Base-by-base conservation (phyloP, 495 filamentous ascomycete genomes). In the Alectoria sarmentosa region DNA sequence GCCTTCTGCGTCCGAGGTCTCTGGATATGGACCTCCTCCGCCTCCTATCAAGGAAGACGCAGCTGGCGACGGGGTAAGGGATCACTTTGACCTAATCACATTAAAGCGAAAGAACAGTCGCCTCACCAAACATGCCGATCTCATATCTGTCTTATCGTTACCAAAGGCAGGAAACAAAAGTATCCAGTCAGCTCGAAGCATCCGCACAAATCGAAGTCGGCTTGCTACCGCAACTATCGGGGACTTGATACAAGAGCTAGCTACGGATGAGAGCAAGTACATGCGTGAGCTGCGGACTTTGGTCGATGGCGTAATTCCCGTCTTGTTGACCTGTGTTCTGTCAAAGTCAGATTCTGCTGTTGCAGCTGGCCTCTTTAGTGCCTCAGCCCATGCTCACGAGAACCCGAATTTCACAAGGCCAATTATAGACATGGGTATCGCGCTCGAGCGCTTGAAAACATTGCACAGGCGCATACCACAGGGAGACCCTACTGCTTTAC, bases 251-350 rank as follows among this genome's bases (percentile, higher is more conserved):
- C 79, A 83, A 49, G 93, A 97, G 69, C 82, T 99, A 62, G 80
- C 83, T 19, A 80, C 85, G 8, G 95, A 98, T 65, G 95, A 99
- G 74, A 76, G 83, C 26, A 92, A 94, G 69, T 99, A 98, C 72
- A 88, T 87, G 77, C 88, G 92, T 32, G 94, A 99, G 72, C 81
- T 99, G 15, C 91, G 89, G 65, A 96, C 94, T 23, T 77, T 99
- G 30, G 93, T 98, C 15, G 95, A 95, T 66, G 95, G 96, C 60
- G 94, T 99, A 23, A 89, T 99, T 61, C 95, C 94, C 13, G 95
- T 98, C 13, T 83, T 99, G 4, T 76, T 98, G 61, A 89, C 82
- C 14, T 91, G 92, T 66, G 90, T 96, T 26, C 77, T 93, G 62
- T 96, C 85, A 61, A 90, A 82, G 71, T 86, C 79, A 10, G 86